These are phyloP conservation scores for Kwoniella dendrophila DNA, from an alignment of 768 basidiomycete species.

Conservation along the genomic window DNA sequence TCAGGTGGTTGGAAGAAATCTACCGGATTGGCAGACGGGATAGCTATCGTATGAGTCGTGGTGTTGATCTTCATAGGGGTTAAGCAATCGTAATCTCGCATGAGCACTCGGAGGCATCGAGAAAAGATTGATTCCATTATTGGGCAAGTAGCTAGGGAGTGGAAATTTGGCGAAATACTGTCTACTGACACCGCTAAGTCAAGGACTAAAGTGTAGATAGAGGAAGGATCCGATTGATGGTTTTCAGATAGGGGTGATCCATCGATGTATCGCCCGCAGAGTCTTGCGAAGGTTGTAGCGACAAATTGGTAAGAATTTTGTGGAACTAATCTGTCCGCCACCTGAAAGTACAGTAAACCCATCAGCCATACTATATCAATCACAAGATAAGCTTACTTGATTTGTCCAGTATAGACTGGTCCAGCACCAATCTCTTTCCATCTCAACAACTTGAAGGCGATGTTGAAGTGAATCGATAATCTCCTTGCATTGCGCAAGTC, in stretches of 20 bases:
- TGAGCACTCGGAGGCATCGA: not conserved
- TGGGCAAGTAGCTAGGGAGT: not conserved
- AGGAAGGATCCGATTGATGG: not conserved
- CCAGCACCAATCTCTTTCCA: not conserved
- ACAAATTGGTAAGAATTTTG: not conserved
- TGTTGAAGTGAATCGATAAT: constrained; percentile 5
- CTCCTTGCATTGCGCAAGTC: not conserved
- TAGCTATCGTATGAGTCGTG: not conserved
- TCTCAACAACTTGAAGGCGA: not conserved
- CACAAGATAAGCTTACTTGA: not conserved
- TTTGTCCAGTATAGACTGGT: not conserved
- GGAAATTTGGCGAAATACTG: not conserved
- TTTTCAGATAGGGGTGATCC: not conserved
- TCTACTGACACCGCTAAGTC: not conserved
- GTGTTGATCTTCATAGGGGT: not conserved
- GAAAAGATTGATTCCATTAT: not conserved
- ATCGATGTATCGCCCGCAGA: not conserved
- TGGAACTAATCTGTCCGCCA: constrained; percentile 1
- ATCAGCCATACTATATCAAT: too few relatives aligned
- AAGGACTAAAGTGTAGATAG: not conserved
- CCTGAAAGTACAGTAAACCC: too few relatives aligned
- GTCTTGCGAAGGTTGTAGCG: not conserved
- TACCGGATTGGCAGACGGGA: not conserved
- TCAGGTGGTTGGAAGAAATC: constrained; percentile 3
- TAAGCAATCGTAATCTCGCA: not conserved